Conservation (phyloP, 495 filamentous ascomycete species). For the Penicillium chermesinum region DNA sequence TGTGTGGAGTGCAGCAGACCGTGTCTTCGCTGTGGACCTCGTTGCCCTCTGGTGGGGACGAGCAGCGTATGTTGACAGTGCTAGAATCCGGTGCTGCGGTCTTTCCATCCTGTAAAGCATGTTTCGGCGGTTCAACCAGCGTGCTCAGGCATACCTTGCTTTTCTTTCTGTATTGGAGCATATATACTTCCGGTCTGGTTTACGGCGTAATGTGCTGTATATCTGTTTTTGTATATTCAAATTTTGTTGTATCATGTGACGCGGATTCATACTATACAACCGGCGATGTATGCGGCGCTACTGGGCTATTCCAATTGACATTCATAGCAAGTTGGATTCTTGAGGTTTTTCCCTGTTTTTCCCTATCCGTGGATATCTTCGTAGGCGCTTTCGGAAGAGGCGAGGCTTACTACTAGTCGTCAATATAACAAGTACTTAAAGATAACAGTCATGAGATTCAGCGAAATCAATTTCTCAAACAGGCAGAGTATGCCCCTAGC, state of each 20-base stretch:
- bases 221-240: no score
- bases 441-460: background rate
- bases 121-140: no score
- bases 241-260: no score
- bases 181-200: background rate
- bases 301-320: background rate
- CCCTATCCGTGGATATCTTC: background rate
- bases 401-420: no score
- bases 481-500: background rate
- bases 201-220: no score
- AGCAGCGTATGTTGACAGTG: constrained; percentile 61
- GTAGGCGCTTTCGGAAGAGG: no score
- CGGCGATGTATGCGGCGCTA: background rate
- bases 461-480: background rate
- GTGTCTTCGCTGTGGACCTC: constrained; percentile 64
- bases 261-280: background rate
- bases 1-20: constrained; percentile 75
- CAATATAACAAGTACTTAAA: background rate
- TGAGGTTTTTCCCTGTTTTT: no score
- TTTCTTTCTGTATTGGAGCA: background rate
- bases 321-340: background rate
- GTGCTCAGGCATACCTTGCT: no score
- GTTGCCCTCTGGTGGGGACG: constrained; percentile 67
- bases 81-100: constrained; percentile 75
- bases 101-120: constrained; percentile 69